Evolutionary conservation across 345 rosid species (phyloP).

Genomic region (Gossypium australe): DNA sequence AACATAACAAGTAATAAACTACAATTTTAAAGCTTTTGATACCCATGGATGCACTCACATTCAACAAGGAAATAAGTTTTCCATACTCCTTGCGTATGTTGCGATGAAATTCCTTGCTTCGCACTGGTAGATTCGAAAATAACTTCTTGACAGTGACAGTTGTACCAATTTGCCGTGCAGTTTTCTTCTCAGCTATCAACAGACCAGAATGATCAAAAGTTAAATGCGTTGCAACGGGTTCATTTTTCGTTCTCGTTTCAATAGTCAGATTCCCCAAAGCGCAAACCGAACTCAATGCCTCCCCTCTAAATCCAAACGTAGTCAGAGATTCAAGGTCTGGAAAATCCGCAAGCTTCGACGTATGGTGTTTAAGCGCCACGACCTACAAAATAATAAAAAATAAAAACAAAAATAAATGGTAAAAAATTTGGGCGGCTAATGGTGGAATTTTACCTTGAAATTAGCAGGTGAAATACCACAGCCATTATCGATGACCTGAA

Average conservation of each 20-base stretch:
- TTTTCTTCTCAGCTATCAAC: conserved; percentile 56
- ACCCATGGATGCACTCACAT: conserved; percentile 41
- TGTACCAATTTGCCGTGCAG: conserved; percentile 86
- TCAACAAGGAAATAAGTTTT: conserved; percentile 73
- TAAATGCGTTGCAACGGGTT: conserved; percentile 73
- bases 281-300: conserved; percentile 92
- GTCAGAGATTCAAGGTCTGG: conserved; percentile 63
- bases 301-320: conserved; percentile 94
- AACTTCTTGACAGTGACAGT: conserved; percentile 80
- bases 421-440: neutral
- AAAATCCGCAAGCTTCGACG: conserved; percentile 83
- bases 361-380: conserved; percentile 86
- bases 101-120: conserved; percentile 88
- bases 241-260: conserved; percentile 71
- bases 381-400: conserved; percentile 32
- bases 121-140: conserved; percentile 84
- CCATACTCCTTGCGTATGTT: conserved; percentile 94
- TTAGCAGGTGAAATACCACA: conserved; percentile 79
- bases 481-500: conserved; percentile 94
- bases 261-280: conserved; percentile 73
- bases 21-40: neutral
- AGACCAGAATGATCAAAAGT: conserved; percentile 80
- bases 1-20: neutral
- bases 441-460: conserved; percentile 51
- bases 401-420: neutral